Base-by-base conservation (phyloP, 768 basidiomycete genomes). In the Phylloporus sp. region DNA sequence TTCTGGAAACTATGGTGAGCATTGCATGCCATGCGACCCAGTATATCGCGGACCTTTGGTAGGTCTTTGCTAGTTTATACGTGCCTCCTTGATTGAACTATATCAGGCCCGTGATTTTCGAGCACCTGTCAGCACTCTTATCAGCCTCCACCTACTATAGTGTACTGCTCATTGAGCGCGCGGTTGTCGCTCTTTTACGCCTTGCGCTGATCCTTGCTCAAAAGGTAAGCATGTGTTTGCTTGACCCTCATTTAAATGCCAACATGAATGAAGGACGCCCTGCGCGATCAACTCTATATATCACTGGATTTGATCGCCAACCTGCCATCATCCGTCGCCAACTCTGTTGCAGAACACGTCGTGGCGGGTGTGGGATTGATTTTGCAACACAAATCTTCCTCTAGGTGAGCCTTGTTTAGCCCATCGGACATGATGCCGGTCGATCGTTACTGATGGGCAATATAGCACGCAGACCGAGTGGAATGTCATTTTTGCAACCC, bases 1-100 rank as follows among this genome's bases (percentile, higher is more conserved):
- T 98, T 29, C 68, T 98, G 50, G 96, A 99, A 66, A 89, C 82
- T 40, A 95, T 97, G 86, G 82, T 91, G 54, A 95, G 91, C 65
- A 81, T 98, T 32, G 77, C 86, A 2, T 82, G 79, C 52, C 82
- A 90, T 48, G 79, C 85, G 2, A 78, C 84, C 8, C 78, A 83
- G 49, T 77, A 84, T 55, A 84, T 97, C 22, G 85, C 85, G 46
- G 93, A 98, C 36, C 77, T 90, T 33, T 99, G 96, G 95, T 89
- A 54, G 55, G 82, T 64, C 23, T 46, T 23, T 42, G 17, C 15
- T 23, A 14, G 20, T 8, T 11, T 35, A 6, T 23, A 21, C 38
- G 13, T 26, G 23, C 20, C 11, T 34, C 9, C 23, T 37, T 29
- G 46, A 36, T 46, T 44, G 38, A 51, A 39, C n/a, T n/a, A 13